Evolutionary conservation across 176 grass and related monocot species (phyloP).

Genomic region (Oryza brachyantha): DNA sequence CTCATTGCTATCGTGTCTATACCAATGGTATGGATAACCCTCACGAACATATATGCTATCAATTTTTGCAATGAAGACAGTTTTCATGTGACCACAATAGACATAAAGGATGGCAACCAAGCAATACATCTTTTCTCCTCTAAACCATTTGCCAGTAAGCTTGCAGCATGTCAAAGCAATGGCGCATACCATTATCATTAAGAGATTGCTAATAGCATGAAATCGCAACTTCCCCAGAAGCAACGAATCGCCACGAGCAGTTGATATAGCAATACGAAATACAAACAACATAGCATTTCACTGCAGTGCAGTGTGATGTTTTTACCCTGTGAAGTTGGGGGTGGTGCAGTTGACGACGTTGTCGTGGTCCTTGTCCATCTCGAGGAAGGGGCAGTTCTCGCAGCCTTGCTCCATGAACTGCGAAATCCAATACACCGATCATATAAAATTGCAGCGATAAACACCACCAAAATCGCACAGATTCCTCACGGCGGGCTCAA

Average conservation of each 20-base stretch:
- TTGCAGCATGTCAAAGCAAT: neutral
- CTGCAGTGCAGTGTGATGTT: neutral
- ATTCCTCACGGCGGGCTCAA: neutral
- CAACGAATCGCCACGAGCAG: neutral
- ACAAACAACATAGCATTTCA: neutral
- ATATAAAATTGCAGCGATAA: no score
- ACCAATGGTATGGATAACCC: neutral
- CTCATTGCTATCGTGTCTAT: neutral
- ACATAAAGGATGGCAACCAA: neutral
- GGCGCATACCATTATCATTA: neutral
- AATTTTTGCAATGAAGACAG: neutral
- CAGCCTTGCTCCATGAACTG: slow-evolving; percentile 91
- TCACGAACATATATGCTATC: neutral
- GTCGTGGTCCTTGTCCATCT: slow-evolving; percentile 90
- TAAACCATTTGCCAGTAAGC: neutral
- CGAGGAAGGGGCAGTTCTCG: slow-evolving; percentile 93
- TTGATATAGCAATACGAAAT: neutral
- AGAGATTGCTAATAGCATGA: neutral
- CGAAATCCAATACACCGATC: slow-evolving; percentile 10
- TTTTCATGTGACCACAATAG: neutral
- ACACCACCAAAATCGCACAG: neutral
- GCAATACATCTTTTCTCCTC: neutral
- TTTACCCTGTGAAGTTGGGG: slow-evolving; percentile 92
- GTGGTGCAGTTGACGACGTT: slow-evolving; percentile 89
- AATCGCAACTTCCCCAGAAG: neutral